Evolutionary conservation across 495 filamentous ascomycete genomes (phyloP), one percentile per base, ranked within the genome.

Genomic region (Aspergillus sclerotioniger): DNA sequence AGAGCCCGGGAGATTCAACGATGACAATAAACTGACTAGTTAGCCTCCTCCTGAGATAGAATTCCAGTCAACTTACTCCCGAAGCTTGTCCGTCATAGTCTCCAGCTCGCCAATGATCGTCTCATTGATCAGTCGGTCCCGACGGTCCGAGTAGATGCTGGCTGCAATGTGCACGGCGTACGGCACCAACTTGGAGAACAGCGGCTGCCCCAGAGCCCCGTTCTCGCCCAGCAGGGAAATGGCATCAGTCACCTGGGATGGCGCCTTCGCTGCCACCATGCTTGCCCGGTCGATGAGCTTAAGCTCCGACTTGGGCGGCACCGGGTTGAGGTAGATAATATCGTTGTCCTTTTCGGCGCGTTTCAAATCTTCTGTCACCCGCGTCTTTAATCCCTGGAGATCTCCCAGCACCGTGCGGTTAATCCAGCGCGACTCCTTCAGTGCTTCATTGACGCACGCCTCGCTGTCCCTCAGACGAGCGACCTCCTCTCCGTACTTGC

Each of bases 271-370:
- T 25, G 83, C 76, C 10, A 95, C 94, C 94, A 98, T 97, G 52
- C 84, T 86, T 0, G 91, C 93, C 53, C 94, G 83, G 51, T 91
- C 90, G 4, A 98, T 83, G 0, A 85, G 84, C 67, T 88, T 90
- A 28, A 98, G 81, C 65, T 96, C 92, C 8, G 91, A 85, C 67
- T 96, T 96, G 6, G 90, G 85, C 8, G 94, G 92, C 1, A 97
- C 91, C 1, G 88, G 80, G 52, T 81, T 83, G 4, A 97, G 76
- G 69, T 98, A 98, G 16, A 98, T 96, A 48, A 95, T 72, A 71
- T 98, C 91, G 61, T 98, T 98, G 65, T 98, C 94, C 69, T 91
- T 96, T 71, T 98, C 94, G 0, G 94, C 92, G 49, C 92, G 77
- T 71, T 95, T 96, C 56, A 98, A 65, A 62, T 96, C 91, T 58